A percentile compares a stretch with the other conserved stretches of the same genome.
phyloP scores from a whole-genome alignment of 345 rosid genomes.

The Rhodamnia argentea region DNA sequence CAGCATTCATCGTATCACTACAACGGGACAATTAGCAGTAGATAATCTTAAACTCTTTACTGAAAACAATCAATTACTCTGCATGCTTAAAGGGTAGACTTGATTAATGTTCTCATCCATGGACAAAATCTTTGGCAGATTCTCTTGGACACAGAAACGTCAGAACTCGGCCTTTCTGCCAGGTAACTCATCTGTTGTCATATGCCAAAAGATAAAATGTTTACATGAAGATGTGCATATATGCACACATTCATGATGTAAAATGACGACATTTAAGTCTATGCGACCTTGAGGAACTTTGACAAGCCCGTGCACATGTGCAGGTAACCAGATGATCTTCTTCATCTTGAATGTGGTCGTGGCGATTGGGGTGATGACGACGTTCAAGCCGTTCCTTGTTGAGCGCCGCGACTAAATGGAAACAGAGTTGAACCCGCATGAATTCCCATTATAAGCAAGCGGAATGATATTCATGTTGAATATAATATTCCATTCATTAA shows the following conservation, averaged over 20 bases:
- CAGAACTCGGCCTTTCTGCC: slow-evolving; percentile 29
- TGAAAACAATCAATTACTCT: background rate
- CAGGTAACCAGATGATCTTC: slow-evolving; percentile 66
- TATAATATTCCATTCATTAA: no score
- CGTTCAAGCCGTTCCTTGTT: slow-evolving; percentile 66
- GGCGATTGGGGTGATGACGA: slow-evolving; percentile 43
- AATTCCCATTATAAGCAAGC: background rate
- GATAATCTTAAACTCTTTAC: background rate
- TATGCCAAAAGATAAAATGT: background rate
- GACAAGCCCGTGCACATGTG: background rate
- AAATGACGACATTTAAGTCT: background rate
- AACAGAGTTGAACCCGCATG: background rate
- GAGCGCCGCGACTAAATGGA: background rate
- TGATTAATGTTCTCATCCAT: background rate
- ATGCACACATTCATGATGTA: background rate
- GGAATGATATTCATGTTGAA: no score
- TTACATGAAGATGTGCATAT: background rate
- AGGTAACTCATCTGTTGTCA: slow-evolving; percentile 9
- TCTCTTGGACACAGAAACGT: slow-evolving; percentile 43
- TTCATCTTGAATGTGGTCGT: slow-evolving; percentile 40
- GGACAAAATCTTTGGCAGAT: slow-evolving; percentile 10
- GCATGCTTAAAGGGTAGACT: background rate
- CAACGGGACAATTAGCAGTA: background rate
- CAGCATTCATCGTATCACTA: background rate
- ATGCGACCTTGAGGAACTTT: background rate